A percentile compares a stretch with the other conserved stretches of the same genome.
Evolutionary conservation across 1,284 basidiomycete species (phyloP).

Genomic region (Lentinus polychrous): DNA sequence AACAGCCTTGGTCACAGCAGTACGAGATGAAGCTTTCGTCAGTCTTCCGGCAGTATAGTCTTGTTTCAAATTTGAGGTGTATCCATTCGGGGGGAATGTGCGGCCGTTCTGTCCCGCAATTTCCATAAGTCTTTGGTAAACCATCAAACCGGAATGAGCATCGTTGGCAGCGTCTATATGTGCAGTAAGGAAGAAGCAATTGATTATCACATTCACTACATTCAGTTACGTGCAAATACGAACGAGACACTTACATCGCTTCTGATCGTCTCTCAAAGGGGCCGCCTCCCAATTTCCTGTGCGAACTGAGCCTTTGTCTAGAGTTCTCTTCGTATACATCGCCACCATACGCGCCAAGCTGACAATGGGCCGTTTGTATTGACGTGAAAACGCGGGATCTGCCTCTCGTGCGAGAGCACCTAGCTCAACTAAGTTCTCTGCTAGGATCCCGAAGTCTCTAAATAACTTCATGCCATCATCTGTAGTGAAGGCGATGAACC

Average conservation of each 20-base stretch:
- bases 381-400: constrained; percentile 33
- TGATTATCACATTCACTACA: not conserved
- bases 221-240: not conserved
- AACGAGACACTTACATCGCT: constrained; percentile 35
- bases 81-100: constrained; percentile 22
- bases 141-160: constrained; percentile 44
- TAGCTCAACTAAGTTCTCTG: constrained; percentile 49
- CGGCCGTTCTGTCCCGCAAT: constrained; percentile 27
- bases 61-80: constrained; percentile 24
- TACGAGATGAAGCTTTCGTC: not conserved
- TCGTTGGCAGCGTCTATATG: constrained; percentile 54
- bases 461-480: constrained; percentile 58
- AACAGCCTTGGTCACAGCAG: not conserved
- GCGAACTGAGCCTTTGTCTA: constrained; percentile 48
- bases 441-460: constrained; percentile 49
- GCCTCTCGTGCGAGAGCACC: constrained; percentile 41
- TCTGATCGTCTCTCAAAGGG: constrained; percentile 34
- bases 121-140: constrained; percentile 35
- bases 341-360: constrained; percentile 48
- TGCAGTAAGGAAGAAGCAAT: not conserved
- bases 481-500: constrained; percentile 17
- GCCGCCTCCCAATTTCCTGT: constrained; percentile 50
- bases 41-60: constrained; percentile 9
- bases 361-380: constrained; percentile 41
- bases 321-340: constrained; percentile 38